Evolutionary conservation across 495 filamentous ascomycete species (phyloP).

Genomic region (Aspergillus mulundensis): DNA sequence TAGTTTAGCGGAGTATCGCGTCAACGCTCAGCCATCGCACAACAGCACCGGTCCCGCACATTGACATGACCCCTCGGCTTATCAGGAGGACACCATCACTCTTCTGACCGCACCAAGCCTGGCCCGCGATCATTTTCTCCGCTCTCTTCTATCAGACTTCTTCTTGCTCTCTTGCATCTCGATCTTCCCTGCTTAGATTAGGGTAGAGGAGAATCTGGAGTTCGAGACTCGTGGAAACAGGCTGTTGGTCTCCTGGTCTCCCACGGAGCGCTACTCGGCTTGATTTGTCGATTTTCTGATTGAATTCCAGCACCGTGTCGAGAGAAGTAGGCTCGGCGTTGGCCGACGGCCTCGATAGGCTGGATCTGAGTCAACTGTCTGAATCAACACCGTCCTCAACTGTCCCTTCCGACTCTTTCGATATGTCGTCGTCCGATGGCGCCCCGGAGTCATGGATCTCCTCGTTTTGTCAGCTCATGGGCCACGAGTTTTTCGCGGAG

Average conservation of each 20-base stretch:
- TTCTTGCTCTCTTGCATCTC: not conserved
- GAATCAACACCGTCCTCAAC: slow-evolving; percentile 47
- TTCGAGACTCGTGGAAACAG: slow-evolving; percentile 1
- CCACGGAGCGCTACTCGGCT: not conserved
- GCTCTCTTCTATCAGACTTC: not conserved
- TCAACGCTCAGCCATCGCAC: slow-evolving; percentile 32
- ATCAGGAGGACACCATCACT: slow-evolving; percentile 16
- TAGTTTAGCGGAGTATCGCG: slow-evolving; percentile 18
- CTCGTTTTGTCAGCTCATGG: slow-evolving; percentile 89
- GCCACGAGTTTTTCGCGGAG: slow-evolving; percentile 98
- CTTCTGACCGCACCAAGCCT: slow-evolving; percentile 13
- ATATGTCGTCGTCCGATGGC: slow-evolving; percentile 70
- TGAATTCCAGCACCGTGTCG: slow-evolving; percentile 48
- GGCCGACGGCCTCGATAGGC: slow-evolving; percentile 50
- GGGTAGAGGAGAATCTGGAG: slow-evolving; percentile 1
- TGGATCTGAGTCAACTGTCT: slow-evolving; percentile 50
- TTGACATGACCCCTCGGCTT: slow-evolving; percentile 33
- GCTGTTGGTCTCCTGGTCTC: slow-evolving; percentile 4
- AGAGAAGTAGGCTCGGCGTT: slow-evolving; percentile 50
- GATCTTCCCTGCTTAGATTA: not conserved
- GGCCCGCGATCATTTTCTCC: not conserved
- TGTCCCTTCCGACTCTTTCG: slow-evolving; percentile 42
- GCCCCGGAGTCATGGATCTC: slow-evolving; percentile 95
- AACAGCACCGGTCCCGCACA: slow-evolving; percentile 36
- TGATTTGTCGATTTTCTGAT: slow-evolving; percentile 11